A percentile compares a stretch with the other conserved stretches of the same genome.
These are phyloP conservation scores for Bipolaris bicolor DNA, from an alignment of 2,329 filamentous ascomycete species.

Conservation along the genomic window DNA sequence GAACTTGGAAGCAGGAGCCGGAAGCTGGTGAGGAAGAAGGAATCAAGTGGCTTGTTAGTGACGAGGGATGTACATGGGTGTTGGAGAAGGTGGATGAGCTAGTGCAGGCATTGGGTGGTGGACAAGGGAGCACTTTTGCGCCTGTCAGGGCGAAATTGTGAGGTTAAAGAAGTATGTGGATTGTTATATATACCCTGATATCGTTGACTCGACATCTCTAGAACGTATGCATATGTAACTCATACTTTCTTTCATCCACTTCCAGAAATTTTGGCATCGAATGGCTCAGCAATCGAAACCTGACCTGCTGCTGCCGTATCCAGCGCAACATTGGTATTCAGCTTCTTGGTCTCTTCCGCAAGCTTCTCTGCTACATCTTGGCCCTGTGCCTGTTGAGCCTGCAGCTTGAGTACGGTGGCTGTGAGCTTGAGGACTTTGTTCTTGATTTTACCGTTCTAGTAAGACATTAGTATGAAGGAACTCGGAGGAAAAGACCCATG, in stretches of 20 bases:
- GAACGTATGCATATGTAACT: not conserved
- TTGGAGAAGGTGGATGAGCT: constrained; percentile 67
- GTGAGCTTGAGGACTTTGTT: constrained; percentile 66
- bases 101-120: constrained; percentile 51
- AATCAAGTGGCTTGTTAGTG: constrained; percentile 66
- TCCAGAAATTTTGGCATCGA: constrained; percentile 38
- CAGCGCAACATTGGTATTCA: constrained; percentile 59
- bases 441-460: constrained; percentile 62
- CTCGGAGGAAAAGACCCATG: not conserved
- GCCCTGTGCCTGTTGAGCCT: constrained; percentile 62
- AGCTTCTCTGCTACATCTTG: constrained; percentile 55
- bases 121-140: constrained; percentile 39
- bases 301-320: constrained; percentile 58
- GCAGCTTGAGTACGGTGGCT: constrained; percentile 58
- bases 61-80: constrained; percentile 70
- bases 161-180: not conserved
- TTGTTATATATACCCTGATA: constrained; percentile 1
- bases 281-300: constrained; percentile 43
- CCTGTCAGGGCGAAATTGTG: constrained; percentile 38
- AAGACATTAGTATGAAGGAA: constrained; percentile 2
- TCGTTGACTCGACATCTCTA: not conserved
- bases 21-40: constrained; percentile 60
- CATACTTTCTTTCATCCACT: constrained; percentile 3
- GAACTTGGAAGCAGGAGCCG: constrained; percentile 57
- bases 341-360: constrained; percentile 57